phyloP scores from a whole-genome alignment of 2,329 filamentous ascomycete genomes.

The Fusarium sp. region DNA sequence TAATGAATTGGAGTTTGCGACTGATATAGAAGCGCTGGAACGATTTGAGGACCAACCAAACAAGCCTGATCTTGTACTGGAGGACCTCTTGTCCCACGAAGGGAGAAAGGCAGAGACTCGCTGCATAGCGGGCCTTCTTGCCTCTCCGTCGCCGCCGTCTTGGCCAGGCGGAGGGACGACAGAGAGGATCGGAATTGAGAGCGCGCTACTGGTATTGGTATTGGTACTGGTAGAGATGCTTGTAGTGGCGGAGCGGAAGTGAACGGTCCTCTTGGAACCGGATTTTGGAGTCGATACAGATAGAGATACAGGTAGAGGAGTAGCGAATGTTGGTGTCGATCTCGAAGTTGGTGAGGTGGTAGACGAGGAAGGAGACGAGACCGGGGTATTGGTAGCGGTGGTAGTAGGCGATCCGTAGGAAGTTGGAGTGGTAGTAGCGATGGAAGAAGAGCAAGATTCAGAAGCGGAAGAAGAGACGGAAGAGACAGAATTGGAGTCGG shows the following conservation, averaged over 20 bases:
- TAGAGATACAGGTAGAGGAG: constrained; percentile 27
- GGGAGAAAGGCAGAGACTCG: constrained; percentile 58
- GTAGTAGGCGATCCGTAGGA: constrained; percentile 34
- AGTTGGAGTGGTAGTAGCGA: constrained; percentile 29
- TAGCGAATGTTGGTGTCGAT: constrained; percentile 34
- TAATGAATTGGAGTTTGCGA: constrained; percentile 38
- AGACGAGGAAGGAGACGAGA: constrained; percentile 36
- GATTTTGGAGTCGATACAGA: constrained; percentile 23
- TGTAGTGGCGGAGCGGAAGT: constrained; percentile 26
- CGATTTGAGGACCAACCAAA: constrained; percentile 59
- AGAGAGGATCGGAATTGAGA: constrained; percentile 44
- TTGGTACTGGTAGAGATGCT: constrained; percentile 27
- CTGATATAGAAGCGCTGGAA: constrained; percentile 56
- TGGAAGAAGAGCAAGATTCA: constrained; percentile 36
- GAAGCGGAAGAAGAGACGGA: constrained; percentile 31
- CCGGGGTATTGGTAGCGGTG: constrained; percentile 30
- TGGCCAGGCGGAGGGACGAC: constrained; percentile 49
- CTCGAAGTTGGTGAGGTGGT: constrained; percentile 38
- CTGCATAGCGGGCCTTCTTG: constrained; percentile 54
- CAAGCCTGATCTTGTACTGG: constrained; percentile 48
- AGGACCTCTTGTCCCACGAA: constrained; percentile 59
- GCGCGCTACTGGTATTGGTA: constrained; percentile 50
- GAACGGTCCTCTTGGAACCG: constrained; percentile 31
- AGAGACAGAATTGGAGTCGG: constrained; percentile 38
- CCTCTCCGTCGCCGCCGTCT: constrained; percentile 51